Conservation (phyloP, 2,329 filamentous ascomycete species). For the Periglandula ipomoeae region DNA sequence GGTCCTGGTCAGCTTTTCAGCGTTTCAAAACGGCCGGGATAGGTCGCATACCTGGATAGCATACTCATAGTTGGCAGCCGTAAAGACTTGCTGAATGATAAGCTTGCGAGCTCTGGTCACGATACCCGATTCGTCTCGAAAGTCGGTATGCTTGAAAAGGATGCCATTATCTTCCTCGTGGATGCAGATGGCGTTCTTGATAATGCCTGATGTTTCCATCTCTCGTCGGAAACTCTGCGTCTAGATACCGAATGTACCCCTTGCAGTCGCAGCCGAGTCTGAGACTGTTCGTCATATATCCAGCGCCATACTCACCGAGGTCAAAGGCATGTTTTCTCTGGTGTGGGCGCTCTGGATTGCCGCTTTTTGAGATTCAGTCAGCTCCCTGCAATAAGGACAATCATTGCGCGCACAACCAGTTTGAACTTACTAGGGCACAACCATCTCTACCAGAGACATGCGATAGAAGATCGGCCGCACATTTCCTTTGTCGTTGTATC, state of each 20-base stretch:
- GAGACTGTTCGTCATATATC: conserved; percentile 76
- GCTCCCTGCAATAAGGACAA: no score
- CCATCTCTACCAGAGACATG: conserved; percentile 86
- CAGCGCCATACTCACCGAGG: conserved; percentile 70
- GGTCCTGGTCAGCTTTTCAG: conserved; percentile 30
- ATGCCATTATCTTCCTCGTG: conserved; percentile 91
- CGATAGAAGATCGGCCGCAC: conserved; percentile 78
- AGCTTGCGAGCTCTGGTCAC: conserved; percentile 53
- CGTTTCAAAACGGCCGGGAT: not conserved
- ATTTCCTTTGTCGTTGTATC: conserved; percentile 74
- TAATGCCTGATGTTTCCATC: conserved; percentile 65
- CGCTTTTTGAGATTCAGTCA: conserved; percentile 29
- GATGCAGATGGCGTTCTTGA: conserved; percentile 93
- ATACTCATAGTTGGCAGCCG: conserved; percentile 94
- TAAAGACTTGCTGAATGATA: conserved; percentile 86
- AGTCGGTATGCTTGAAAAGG: conserved; percentile 90
- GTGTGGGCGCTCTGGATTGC: conserved; percentile 71
- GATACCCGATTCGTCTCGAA: conserved; percentile 79
- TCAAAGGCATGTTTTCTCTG: conserved; percentile 78
- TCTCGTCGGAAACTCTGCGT: conserved; percentile 74
- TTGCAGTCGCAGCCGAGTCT: conserved; percentile 78
- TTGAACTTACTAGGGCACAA: conserved; percentile 61
- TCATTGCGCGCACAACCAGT: no score
- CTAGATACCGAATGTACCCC: conserved; percentile 83
- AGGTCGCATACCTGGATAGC: conserved; percentile 30